These are phyloP conservation scores for Carex kokanica DNA, from an alignment of 176 grass and related monocot species.

Conservation along the genomic window DNA sequence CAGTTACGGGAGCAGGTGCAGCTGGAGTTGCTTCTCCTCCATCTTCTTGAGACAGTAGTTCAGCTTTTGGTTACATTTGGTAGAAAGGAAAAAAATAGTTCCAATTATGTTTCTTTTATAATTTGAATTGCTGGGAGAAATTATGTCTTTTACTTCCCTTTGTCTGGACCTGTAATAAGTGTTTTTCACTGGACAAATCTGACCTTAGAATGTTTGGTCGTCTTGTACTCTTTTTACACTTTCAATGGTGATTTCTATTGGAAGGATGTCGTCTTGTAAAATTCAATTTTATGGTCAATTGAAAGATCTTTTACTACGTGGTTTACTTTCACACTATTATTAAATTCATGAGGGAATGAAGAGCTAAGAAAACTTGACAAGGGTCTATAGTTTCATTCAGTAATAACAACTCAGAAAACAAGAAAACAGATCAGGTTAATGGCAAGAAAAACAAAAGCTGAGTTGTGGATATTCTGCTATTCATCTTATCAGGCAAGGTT, in stretches of 20 bases:
- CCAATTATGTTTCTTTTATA: neutral
- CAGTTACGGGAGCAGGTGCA: conserved; percentile 2
- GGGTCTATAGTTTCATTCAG: neutral
- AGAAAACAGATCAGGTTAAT: no score
- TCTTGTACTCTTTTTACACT: neutral
- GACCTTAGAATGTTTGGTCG: neutral
- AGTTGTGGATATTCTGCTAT: no score
- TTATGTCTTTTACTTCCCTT: neutral
- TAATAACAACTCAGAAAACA: no score
- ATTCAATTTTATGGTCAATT: neutral
- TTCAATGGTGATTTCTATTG: neutral
- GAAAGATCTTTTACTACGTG: neutral
- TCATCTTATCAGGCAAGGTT: no score
- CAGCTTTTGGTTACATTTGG: neutral
- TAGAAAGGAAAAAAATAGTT: neutral
- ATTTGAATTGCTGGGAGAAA: neutral
- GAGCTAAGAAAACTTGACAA: neutral
- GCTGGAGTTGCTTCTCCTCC: conserved; percentile 18
- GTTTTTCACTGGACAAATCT: neutral
- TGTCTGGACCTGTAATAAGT: neutral
- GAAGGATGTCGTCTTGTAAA: neutral
- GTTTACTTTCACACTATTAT: neutral
- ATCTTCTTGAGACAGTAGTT: conserved; percentile 1
- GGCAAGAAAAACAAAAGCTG: no score
- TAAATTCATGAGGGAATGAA: neutral